phyloP scores from a whole-genome alignment of 164 flowering plant genomes.

The Piper betle region DNA sequence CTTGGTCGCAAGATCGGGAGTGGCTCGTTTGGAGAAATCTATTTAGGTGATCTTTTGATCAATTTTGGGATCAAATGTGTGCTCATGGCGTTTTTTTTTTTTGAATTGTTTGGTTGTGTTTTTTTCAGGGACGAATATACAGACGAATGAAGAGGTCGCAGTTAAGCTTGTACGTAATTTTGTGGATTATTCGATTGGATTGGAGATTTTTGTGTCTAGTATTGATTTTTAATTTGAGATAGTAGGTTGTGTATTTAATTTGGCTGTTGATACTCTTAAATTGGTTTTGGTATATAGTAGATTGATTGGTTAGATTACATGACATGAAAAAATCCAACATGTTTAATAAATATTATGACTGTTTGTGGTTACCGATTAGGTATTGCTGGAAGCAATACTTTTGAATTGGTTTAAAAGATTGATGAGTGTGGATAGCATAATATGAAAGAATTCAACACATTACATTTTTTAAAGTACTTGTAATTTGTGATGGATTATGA shows the following conservation, averaged over 20 bases:
- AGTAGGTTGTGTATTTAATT: no score
- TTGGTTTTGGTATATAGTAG: no score
- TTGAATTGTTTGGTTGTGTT: background rate
- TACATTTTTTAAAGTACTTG: no score
- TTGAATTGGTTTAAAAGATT: no score
- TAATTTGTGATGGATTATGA: background rate
- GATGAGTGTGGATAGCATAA: background rate
- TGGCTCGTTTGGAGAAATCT: constrained; percentile 92
- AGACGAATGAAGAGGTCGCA: constrained; percentile 84
- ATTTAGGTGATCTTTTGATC: constrained; percentile 32
- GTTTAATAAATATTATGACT: no score
- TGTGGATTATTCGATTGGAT: constrained; percentile 1
- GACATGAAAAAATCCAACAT: no score
- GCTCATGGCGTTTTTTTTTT: background rate
- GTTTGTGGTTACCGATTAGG: no score
- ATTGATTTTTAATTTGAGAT: background rate
- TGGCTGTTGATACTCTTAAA: background rate
- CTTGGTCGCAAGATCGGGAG: constrained; percentile 90
- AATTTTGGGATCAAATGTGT: constrained; percentile 5
- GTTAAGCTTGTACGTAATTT: constrained; percentile 67
- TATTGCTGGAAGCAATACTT: no score
- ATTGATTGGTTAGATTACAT: no score
- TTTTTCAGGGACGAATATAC: constrained; percentile 62
- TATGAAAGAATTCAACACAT: no score
- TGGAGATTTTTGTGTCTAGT: background rate